Evolutionary conservation across 257 asterid species (phyloP).

Genomic region (Nicotiana undulata): DNA sequence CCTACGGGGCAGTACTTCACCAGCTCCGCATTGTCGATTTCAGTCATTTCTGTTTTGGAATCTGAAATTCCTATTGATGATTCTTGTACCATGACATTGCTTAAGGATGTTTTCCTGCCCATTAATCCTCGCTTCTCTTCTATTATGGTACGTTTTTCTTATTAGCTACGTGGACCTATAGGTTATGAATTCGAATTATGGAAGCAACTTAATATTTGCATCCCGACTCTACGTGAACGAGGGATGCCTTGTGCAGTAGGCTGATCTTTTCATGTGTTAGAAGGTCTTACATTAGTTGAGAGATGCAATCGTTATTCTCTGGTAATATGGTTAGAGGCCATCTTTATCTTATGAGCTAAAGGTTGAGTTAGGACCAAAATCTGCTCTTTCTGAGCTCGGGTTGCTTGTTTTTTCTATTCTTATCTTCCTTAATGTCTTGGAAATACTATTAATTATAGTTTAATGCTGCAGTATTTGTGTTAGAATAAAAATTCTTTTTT

Average conservation of each 20-base stretch:
- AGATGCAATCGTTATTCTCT: not conserved
- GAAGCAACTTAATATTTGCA: too few species aligned
- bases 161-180: too few species aligned
- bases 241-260: too few species aligned
- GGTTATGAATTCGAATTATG: too few species aligned
- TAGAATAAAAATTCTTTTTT: too few species aligned
- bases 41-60: conserved; percentile 28
- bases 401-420: not conserved
- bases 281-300: not conserved
- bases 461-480: too few species aligned
- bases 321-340: too few species aligned
- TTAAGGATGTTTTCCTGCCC: conserved; percentile 27
- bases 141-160: conserved; percentile 23
- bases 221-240: too few species aligned
- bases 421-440: not conserved
- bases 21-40: conserved; percentile 23
- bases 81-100: conserved; percentile 1
- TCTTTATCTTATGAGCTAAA: not conserved
- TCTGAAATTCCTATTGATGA: conserved; percentile 23
- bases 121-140: conserved; percentile 38
- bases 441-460: too few species aligned
- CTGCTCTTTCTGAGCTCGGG: too few species aligned
- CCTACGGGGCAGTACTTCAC: conserved; percentile 35
- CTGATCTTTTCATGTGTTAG: not conserved
- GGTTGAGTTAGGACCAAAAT: not conserved